Percentiles rank a stretch among this genome's conserved stretches.
Evolutionary conservation across 305 asterid genomes (phyloP).

Genomic region (Rubia occidens): DNA sequence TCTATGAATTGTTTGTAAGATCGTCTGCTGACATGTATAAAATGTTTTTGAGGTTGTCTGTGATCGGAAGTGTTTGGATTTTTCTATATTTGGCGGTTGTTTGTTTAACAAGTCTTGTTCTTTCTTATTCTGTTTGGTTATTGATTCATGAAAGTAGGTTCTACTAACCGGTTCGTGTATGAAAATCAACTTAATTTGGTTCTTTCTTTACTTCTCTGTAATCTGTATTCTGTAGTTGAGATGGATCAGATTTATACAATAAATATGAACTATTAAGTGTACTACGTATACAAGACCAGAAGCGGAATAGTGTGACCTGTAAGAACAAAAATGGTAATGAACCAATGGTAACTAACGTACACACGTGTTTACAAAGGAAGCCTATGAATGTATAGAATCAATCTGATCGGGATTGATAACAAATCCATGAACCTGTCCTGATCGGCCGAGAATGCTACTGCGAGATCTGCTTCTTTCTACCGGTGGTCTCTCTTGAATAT

Average conservation of each 20-base stretch:
- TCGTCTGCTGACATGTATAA: not conserved
- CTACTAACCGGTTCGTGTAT: no score
- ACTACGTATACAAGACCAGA: not conserved
- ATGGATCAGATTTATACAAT: not conserved
- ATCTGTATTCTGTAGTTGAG: no score
- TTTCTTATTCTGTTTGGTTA: not conserved
- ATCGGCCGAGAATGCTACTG: conserved; percentile 14
- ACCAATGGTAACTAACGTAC: not conserved
- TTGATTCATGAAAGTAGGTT: not conserved
- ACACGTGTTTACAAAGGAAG: not conserved
- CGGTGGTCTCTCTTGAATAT: conserved; percentile 16
- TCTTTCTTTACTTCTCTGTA: no score
- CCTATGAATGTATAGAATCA: not conserved
- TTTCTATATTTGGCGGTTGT: not conserved
- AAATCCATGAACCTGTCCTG: conserved; percentile 16
- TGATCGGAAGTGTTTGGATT: not conserved
- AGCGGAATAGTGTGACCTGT: not conserved
- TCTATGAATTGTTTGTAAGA: not conserved
- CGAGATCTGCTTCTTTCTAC: conserved; percentile 8
- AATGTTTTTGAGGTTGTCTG: not conserved
- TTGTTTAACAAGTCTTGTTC: not conserved
- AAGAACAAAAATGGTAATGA: not conserved
- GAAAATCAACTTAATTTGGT: no score
- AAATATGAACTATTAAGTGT: not conserved
- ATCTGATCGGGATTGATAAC: conserved; percentile 19